Evolutionary conservation across 768 basidiomycete genomes (phyloP).

Genomic region (Boletus reticulatus): DNA sequence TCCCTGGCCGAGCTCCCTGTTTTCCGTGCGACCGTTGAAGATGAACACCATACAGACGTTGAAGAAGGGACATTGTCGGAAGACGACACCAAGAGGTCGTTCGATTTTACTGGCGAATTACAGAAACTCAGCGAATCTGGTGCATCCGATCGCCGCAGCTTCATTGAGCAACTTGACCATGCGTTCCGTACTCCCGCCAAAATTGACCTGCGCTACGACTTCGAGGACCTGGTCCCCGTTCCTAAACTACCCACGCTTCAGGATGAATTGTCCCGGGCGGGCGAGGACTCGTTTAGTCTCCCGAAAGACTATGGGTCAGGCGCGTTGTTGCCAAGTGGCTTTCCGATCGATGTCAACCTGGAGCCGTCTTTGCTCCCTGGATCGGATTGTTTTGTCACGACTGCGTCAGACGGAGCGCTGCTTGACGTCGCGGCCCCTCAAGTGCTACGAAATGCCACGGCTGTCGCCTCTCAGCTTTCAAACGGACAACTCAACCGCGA

Average conservation of each 20-base stretch:
- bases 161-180: conserved; percentile 78
- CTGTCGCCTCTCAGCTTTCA: conserved; percentile 47
- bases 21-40: conserved; percentile 45
- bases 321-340: conserved; percentile 11
- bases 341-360: conserved; percentile 25
- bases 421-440: conserved; percentile 11
- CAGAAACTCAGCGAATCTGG: conserved; percentile 67
- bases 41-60: conserved; percentile 37
- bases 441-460: conserved; percentile 23
- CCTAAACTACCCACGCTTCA: conserved; percentile 45
- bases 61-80: conserved; percentile 49
- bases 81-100: conserved; percentile 73
- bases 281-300: conserved; percentile 22
- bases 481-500: conserved; percentile 66
- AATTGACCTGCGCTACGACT: conserved; percentile 53
- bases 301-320: conserved; percentile 16
- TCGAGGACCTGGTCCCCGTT: conserved; percentile 49
- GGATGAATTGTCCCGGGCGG: conserved; percentile 23
- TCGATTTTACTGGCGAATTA: conserved; percentile 83
- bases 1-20: conserved; percentile 33
- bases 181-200: conserved; percentile 78
- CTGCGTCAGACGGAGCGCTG: conserved; percentile 36
- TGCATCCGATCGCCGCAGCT: conserved; percentile 66
- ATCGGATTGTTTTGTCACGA: conserved; percentile 31
- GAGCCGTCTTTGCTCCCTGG: conserved; percentile 41